A percentile compares a stretch with the other conserved stretches of the same genome.
Evolutionary conservation across 345 rosid genomes (phyloP).

Genomic region (Eucalyptus victrix): DNA sequence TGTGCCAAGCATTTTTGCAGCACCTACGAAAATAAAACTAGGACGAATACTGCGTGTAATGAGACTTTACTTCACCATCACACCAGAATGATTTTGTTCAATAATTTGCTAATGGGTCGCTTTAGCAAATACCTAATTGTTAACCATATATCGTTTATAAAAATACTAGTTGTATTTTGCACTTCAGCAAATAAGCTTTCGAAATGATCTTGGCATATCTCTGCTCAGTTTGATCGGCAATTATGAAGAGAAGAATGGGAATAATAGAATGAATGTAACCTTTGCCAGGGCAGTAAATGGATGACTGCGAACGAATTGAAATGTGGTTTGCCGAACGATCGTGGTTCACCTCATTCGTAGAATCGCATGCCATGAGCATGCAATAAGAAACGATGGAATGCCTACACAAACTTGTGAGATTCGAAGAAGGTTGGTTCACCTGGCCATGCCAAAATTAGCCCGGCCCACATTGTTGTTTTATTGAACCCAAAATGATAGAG

Average conservation of each 20-base stretch:
- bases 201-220: background rate
- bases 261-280: background rate
- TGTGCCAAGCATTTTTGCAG: background rate
- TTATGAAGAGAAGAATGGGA: background rate
- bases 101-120: background rate
- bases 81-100: background rate
- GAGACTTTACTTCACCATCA: background rate
- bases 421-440: background rate
- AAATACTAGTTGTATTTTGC: background rate
- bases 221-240: background rate
- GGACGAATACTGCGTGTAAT: background rate
- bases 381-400: background rate
- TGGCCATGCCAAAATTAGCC: background rate
- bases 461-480: background rate
- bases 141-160: background rate
- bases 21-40: background rate
- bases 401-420: background rate
- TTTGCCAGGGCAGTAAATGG: background rate
- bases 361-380: background rate
- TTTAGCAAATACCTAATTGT: background rate
- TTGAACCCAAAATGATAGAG: background rate
- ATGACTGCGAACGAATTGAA: background rate
- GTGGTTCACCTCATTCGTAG: background rate
- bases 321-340: background rate
- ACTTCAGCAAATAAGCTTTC: background rate